A percentile compares a stretch with the other conserved stretches of the same genome.
phyloP scores from a whole-genome alignment of 148 eudicot genomes.

The Arbutus unedo region DNA sequence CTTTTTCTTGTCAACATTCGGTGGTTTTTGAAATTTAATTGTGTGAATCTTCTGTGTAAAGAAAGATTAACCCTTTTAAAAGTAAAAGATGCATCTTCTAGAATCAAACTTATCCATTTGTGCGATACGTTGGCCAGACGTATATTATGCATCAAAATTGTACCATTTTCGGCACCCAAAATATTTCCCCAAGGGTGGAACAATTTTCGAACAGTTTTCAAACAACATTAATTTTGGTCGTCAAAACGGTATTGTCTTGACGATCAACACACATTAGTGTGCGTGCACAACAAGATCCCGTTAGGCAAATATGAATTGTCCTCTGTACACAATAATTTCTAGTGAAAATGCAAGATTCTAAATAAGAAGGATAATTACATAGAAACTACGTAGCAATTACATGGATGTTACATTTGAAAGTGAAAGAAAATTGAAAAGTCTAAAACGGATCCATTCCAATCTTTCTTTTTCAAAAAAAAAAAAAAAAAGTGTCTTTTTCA shows the following conservation, averaged over 20 bases:
- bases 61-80: background rate
- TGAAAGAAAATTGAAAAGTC: background rate
- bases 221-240: too few species aligned
- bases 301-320: background rate
- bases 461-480: background rate
- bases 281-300: too few species aligned
- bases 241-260: too few species aligned
- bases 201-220: too few species aligned
- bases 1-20: background rate
- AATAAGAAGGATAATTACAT: background rate
- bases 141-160: too few species aligned
- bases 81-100: too few species aligned
- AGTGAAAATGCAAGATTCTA: background rate
- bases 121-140: background rate
- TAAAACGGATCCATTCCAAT: background rate
- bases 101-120: too few species aligned
- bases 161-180: too few species aligned
- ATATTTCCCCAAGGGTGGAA: too few species aligned
- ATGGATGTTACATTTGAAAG: background rate
- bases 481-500: background rate
- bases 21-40: background rate
- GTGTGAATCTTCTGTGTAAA: background rate
- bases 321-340: background rate
- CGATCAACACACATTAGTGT: too few species aligned
- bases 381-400: slow-evolving; percentile 12